These are phyloP conservation scores for Pinus tabuliformis DNA, from an alignment of 75 land plant genomes.

Conservation along the genomic window DNA sequence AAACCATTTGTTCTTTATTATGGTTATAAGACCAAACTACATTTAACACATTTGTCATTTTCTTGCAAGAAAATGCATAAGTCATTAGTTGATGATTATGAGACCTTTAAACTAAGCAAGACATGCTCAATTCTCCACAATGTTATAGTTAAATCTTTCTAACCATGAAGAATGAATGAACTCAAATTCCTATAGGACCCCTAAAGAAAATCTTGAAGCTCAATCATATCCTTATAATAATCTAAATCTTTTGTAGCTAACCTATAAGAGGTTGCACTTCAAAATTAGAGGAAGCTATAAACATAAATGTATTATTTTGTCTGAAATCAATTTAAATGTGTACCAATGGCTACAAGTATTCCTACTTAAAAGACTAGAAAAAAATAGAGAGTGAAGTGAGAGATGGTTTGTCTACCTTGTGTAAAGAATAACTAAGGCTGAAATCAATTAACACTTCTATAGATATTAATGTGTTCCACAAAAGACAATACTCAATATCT, in stretches of 20 bases:
- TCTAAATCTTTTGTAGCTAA: constrained; percentile 22
- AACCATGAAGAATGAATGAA: constrained; percentile 52
- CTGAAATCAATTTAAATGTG: not conserved
- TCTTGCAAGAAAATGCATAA: constrained; percentile 52
- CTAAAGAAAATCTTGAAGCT: constrained; percentile 54
- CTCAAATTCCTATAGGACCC: constrained; percentile 52
- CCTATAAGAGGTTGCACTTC: constrained; percentile 27
- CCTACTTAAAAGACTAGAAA: not conserved
- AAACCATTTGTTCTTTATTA: not conserved
- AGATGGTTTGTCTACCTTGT: constrained; percentile 39
- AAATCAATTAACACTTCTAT: constrained; percentile 57
- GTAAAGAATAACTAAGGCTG: constrained; percentile 49
- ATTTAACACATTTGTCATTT: constrained; percentile 37
- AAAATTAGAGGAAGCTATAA: constrained; percentile 51
- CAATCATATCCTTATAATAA: constrained; percentile 8
- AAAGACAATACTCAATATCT: constrained; percentile 49
- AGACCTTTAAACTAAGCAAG: constrained; percentile 52
- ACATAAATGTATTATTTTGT: constrained; percentile 9
- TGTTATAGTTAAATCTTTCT: constrained; percentile 75
- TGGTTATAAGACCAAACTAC: constrained; percentile 70
- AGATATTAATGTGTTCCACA: constrained; percentile 71
- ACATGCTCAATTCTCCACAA: constrained; percentile 44
- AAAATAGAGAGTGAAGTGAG: not conserved
- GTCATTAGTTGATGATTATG: constrained; percentile 50
- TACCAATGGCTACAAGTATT: not conserved